These are phyloP conservation scores for Phytophthora boehmeriae DNA, from an alignment of 352 stramenopile genomes.

Conservation along the genomic window DNA sequence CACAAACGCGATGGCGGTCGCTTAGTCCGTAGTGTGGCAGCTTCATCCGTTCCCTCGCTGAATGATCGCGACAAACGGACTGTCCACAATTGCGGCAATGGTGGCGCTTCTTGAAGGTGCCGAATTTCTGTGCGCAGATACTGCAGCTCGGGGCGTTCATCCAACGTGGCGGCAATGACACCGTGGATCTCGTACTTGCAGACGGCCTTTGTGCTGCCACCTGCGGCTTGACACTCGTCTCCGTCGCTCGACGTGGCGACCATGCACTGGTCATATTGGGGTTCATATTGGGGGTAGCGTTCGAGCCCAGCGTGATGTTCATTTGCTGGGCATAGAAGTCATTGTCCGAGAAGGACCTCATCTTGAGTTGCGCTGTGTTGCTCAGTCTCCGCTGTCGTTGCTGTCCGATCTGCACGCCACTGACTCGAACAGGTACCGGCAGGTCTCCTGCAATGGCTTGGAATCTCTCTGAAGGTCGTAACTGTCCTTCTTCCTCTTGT, in stretches of 20 bases:
- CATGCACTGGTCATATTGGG: conserved; percentile 25
- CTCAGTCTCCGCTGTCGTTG: conserved; percentile 36
- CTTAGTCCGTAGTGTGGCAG: conserved; percentile 83
- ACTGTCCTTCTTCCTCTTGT: conserved; percentile 29
- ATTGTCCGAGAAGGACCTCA: conserved; percentile 71
- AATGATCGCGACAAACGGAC: conserved; percentile 87
- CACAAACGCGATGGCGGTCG: conserved; percentile 83
- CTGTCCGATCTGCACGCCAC: conserved; percentile 25
- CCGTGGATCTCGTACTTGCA: conserved; percentile 30
- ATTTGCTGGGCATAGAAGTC: conserved; percentile 60
- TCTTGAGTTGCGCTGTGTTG: conserved; percentile 56
- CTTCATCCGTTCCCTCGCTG: conserved; percentile 79
- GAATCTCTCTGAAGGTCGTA: conserved; percentile 40
- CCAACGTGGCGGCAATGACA: conserved; percentile 82
- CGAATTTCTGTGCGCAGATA: conserved; percentile 86
- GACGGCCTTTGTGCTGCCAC: conserved; percentile 44
- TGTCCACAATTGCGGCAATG: conserved; percentile 89
- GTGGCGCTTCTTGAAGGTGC: conserved; percentile 83
- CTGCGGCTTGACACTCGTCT: conserved; percentile 41
- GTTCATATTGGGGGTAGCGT: conserved; percentile 11
- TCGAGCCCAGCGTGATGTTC: conserved; percentile 13
- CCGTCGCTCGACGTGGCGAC: conserved; percentile 32
- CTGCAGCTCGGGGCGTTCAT: conserved; percentile 84
- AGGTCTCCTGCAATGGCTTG: conserved; percentile 45
- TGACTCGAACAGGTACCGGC: conserved; percentile 15